Base-by-base conservation (phyloP, 306 rosid genomes). In the Argentina anserina region DNA sequence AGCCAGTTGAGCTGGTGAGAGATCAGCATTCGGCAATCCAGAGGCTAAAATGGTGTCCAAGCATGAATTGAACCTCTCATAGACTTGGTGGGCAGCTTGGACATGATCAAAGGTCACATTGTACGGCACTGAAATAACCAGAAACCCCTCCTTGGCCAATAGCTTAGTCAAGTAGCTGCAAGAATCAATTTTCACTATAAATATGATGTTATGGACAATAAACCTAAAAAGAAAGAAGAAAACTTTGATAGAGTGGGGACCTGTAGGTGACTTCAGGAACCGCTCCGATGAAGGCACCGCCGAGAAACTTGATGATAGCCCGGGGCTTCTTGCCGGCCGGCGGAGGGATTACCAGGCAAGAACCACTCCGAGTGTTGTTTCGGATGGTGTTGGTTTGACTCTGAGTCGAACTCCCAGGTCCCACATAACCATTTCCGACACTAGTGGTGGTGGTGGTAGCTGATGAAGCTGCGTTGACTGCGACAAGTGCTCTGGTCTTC, bases 231-330 rank as follows among this genome's bases (percentile, higher is more conserved):
- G 72, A 81, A 70, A 42, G 64, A 56, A 25, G 61, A 66, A 45
- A 33, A 50, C 17, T n/a, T 1, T 62, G 50, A 73, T 25, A 15
- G 61, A 4, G 17, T 23, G 3, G 42, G n/a, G 37, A 90, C 97
- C 98, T 82, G 87, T 91, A 94, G 11, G 97, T 88, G 75, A 89
- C 85, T 84, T 94, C 91, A 63, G 97, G 99, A 72, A 87, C 90
- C 79, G 97, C 99, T 67, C 99, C 99, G 70, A 94, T 78, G 80
- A 94, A 91, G 40, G 96, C 99, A 67, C 99, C 99, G 23, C 97
- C 99, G 49, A 94, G 62, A 87, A 94, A 94, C 71, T 94, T 85
- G 90, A 94, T 76, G 75, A 94, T 83, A 29, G 99, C 99, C 4
- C 91, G 87, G 55, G 97, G 97, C 79, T 71, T 81, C 71, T 59